Percentiles rank a stretch among this genome's conserved stretches.
These are phyloP conservation scores for Spongiforma sp. DNA, from an alignment of 1,284 basidiomycete species.

Conservation along the genomic window DNA sequence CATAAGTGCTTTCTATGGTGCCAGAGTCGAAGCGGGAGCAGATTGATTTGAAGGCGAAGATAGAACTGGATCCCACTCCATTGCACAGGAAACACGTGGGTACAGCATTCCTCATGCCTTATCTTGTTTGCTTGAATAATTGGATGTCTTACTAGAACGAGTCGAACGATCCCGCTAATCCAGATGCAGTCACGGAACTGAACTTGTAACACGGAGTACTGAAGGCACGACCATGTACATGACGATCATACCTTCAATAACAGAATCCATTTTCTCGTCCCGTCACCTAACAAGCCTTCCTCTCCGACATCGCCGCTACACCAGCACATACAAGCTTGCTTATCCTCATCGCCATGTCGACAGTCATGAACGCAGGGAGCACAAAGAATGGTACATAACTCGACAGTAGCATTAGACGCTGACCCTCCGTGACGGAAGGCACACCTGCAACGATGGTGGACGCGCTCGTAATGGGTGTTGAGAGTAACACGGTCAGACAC, in stretches of 20 bases:
- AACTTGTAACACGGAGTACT: no score
- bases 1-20: neutral
- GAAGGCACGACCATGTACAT: no score
- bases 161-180: no score
- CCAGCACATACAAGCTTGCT: conserved; percentile 17
- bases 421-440: conserved; percentile 47
- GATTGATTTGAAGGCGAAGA: neutral
- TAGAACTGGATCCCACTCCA: neutral
- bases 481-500: conserved; percentile 65
- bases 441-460: conserved; percentile 40
- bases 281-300: conserved; percentile 25
- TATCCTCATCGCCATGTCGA: conserved; percentile 68
- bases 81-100: no score
- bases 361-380: conserved; percentile 70
- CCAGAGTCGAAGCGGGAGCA: neutral
- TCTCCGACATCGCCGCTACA: conserved; percentile 8
- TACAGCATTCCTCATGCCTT: no score
- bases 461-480: conserved; percentile 44
- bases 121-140: no score
- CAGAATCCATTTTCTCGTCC: no score
- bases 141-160: no score
- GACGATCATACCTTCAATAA: no score
- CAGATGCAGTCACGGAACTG: no score
- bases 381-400: conserved; percentile 81
- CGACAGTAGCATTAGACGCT: conserved; percentile 61